Conservation (phyloP, 805 yeast genomes). For the Cyberlindnera lachancei region DNA sequence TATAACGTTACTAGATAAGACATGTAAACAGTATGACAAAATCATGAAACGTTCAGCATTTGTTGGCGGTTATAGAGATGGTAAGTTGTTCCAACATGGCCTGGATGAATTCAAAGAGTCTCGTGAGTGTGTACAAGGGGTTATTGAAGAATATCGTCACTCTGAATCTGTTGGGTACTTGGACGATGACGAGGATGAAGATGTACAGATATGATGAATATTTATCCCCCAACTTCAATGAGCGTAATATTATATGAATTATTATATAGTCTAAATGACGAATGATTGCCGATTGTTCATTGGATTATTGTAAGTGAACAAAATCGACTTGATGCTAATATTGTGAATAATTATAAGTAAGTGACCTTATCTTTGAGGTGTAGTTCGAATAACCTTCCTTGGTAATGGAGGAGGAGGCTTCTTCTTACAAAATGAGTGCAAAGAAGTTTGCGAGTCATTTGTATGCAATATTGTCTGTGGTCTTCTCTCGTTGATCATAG, state of each 20-base stretch:
- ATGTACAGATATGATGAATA: slow-evolving; percentile 12
- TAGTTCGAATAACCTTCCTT: background rate
- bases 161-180: slow-evolving; percentile 49
- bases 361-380: no score
- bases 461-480: no score
- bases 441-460: slow-evolving; percentile 28
- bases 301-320: slow-evolving; percentile 1
- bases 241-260: no score
- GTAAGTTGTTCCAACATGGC: slow-evolving; percentile 31
- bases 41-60: slow-evolving; percentile 79
- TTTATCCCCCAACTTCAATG: no score
- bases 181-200: slow-evolving; percentile 32
- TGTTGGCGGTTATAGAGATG: slow-evolving; percentile 60
- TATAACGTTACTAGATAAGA: slow-evolving; percentile 54
- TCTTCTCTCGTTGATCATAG: slow-evolving; percentile 3
- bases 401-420: slow-evolving; percentile 26
- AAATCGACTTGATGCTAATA: background rate
- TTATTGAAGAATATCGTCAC: slow-evolving; percentile 71
- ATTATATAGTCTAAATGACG: no score
- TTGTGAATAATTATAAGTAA: no score
- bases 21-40: slow-evolving; percentile 71
- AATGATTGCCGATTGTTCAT: no score
- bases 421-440: slow-evolving; percentile 26
- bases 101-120: slow-evolving; percentile 68
- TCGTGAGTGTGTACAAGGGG: slow-evolving; percentile 63